Base-by-base conservation (phyloP, 1,284 basidiomycete genomes). In the Athelia sp. region DNA sequence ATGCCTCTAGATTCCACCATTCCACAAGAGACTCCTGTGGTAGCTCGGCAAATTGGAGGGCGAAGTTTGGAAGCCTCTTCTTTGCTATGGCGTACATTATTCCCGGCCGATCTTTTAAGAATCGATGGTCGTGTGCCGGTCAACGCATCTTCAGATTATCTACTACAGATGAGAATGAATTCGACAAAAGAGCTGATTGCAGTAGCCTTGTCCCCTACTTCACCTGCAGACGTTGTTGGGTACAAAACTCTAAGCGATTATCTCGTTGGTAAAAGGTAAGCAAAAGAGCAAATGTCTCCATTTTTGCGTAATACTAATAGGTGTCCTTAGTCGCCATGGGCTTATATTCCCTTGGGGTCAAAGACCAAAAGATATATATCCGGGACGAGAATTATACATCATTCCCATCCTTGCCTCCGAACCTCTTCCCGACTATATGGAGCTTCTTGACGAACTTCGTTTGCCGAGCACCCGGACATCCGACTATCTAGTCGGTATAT, bases 321-420 rank as follows among this genome's bases (percentile, higher is more conserved):
- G 15, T 50, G 48, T 50, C 43, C 58, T 15, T 63, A 93, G 91
- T 51, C 91, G 93, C 19, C 89, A 94, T 65, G 92, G 87, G 9
- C 74, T 94, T 13, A 80, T 90, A 32, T 90, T 91, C 55, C 93
- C 92, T 11, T 93, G 91, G 84, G 87, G 87, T 3, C 73, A 71
- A 48, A 76, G 76, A 26, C 82, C 82, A 8, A 83, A 86, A 54
- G 87, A 91, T 4, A 68, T 80, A 54, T 78, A 81, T 52, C 87
- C 86, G 17, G 90, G 92, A 24, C 85, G 87, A 54, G 94, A 98
- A 63, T 68, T 96, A 29, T 98, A 98, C 61, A 78, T 96, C 51
- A 79, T 96, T 18, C 94, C 94, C 1, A 67, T 97, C 4, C 72
- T 78, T 17, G 76, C 87, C 14, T 73, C 69, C 22, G 79, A 88